Conservation (phyloP, 1,139 yeast species). For the Schwanniomyces etchellsii region DNA sequence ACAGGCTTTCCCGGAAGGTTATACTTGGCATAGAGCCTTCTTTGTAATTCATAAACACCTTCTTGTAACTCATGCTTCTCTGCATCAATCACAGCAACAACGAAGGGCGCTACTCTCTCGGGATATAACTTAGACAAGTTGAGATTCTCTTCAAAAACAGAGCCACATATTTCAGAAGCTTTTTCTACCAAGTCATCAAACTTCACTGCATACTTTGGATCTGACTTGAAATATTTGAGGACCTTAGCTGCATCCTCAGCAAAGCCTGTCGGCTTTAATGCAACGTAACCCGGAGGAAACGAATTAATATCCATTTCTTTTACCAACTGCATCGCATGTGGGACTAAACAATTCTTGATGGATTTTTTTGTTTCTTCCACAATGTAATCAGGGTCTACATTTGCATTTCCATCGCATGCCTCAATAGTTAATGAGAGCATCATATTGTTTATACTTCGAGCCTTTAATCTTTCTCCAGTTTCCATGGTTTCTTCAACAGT, state of each 20-base stretch:
- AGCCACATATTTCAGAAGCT: constrained; percentile 52
- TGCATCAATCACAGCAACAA: constrained; percentile 86
- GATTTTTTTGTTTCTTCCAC: constrained; percentile 65
- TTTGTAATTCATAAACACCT: constrained; percentile 88
- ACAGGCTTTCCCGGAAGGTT: constrained; percentile 55
- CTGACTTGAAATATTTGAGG: constrained; percentile 53
- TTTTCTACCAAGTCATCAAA: constrained; percentile 62
- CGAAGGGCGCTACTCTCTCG: constrained; percentile 69
- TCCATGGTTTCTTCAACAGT: constrained; percentile 59
- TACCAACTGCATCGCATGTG: constrained; percentile 56
- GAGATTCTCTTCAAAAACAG: constrained; percentile 52
- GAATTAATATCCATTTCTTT: constrained; percentile 47
- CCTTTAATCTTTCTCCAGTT: constrained; percentile 62
- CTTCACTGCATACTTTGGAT: constrained; percentile 36
- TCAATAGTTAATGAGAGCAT: constrained; percentile 92
- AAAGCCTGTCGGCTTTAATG: constrained; percentile 90
- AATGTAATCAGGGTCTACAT: constrained; percentile 59
- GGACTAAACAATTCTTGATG: constrained; percentile 63
- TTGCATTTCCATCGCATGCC: constrained; percentile 73
- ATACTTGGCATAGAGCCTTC: constrained; percentile 70
- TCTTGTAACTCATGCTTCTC: constrained; percentile 84
- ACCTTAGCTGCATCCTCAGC: constrained; percentile 71
- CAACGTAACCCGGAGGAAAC: constrained; percentile 78
- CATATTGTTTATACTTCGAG: constrained; percentile 85
- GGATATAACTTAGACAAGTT: constrained; percentile 51